Base-by-base conservation (phyloP, 73 alveolate species). In the Uronychia binucleata region DNA sequence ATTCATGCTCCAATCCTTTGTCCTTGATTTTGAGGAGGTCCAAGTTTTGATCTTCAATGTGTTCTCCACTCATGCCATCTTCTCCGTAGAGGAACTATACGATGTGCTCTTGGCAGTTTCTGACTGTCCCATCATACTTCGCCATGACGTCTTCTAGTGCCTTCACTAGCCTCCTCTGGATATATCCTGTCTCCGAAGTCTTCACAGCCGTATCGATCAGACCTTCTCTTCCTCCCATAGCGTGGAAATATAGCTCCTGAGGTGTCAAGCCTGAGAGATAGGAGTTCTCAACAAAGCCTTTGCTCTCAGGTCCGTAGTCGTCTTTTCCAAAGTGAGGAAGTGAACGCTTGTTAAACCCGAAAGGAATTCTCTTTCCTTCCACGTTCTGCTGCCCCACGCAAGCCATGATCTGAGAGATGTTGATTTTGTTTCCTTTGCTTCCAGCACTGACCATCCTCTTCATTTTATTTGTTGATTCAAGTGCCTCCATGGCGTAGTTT, bases 221-320 rank as follows among this genome's bases (percentile, higher is more conserved):
- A n/a, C 99, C 99, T 93, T 99, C 99, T 88, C 99, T 88, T 29
- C 99, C 99, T 46, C 67, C 67, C 99, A 99, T 99, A 79, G 99
- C 99, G 91, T 99, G 99, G 97, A 99, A 98, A 91, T 93, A 98
- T 85, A 98, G 96, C 84, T 98, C 99, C 87, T 98, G 97, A 19
- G 99, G 99, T 31, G 99, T 96, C 74, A 97, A 89, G 14, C 99
- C 99, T 58, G 95, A 86, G 75, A 97, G 92, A 90, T 97, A 99
- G 33, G 99, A 97, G 94, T 97, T 98, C 83, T 96, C 99, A 28
- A 99, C 99, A 84, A 99, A 99, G 60, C 99, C 99, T 89, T 98
- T 98, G 32, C 99, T 94, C 88, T 98, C 99, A 34, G 99, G 99
- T 57, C 99, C 99, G 92, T 98, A 98, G 95, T 99, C 99, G 78